phyloP scores from a whole-genome alignment of 164 flowering plant species.

The Euptelea pleiosperma region DNA sequence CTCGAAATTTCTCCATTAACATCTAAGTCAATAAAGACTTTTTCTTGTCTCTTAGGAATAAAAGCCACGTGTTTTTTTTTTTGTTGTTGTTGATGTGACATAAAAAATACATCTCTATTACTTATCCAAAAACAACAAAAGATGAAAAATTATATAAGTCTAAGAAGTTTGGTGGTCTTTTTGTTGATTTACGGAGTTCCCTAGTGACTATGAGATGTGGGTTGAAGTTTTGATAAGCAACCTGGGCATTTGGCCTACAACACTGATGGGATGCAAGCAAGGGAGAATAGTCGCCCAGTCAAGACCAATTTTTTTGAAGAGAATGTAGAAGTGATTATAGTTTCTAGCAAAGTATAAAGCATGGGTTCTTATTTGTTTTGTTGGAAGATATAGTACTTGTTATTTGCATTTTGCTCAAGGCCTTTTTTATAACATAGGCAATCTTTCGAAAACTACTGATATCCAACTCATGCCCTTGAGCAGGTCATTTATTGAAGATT shows the following conservation, averaged over 20 bases:
- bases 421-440: neutral
- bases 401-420: neutral
- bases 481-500: conserved; percentile 95
- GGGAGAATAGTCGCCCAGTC: neutral
- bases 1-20: too few relatives aligned
- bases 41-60: too few relatives aligned
- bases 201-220: neutral
- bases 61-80: too few relatives aligned
- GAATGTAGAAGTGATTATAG: neutral
- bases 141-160: too few relatives aligned
- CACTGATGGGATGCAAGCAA: neutral
- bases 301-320: neutral
- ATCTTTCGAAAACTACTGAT: neutral
- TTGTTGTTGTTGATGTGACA: too few relatives aligned
- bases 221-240: neutral
- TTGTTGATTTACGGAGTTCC: neutral
- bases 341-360: neutral
- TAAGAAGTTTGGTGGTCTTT: too few relatives aligned
- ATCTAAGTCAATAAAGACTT: too few relatives aligned
- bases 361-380: neutral
- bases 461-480: conserved; percentile 13
- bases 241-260: neutral
- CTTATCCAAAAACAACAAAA: too few relatives aligned
- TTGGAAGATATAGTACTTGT: neutral
- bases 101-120: too few relatives aligned